Evolutionary conservation across 306 rosid genomes (phyloP).

Genomic region (Pterocarpus macrocarpus): DNA sequence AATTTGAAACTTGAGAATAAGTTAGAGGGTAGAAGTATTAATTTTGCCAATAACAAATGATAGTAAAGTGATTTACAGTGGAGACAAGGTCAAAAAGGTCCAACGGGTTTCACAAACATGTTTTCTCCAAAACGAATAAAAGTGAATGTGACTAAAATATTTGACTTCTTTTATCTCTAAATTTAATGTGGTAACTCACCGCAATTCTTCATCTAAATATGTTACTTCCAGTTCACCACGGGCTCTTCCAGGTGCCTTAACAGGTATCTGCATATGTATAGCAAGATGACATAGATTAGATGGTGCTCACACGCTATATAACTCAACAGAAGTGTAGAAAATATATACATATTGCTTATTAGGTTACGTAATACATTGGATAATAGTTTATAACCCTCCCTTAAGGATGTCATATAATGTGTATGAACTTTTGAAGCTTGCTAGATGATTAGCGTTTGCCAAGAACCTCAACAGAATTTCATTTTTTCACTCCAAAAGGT

Average conservation of each 20-base stretch:
- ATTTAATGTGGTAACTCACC: slow-evolving; percentile 62
- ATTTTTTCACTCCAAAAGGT: slow-evolving; percentile 23
- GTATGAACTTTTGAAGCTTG: slow-evolving; percentile 12
- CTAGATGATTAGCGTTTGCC: slow-evolving; percentile 29
- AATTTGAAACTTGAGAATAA: too few species aligned
- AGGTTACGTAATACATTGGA: background rate
- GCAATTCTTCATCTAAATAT: slow-evolving; percentile 85
- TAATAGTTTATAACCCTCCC: background rate
- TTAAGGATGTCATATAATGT: slow-evolving; percentile 9
- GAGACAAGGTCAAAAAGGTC: slow-evolving; percentile 1
- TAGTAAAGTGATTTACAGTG: background rate
- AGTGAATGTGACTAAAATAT: background rate
- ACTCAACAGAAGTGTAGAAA: too few species aligned
- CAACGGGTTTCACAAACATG: slow-evolving; percentile 18
- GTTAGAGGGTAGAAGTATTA: too few species aligned
- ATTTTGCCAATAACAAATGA: too few species aligned
- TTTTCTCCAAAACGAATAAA: background rate
- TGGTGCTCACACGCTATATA: too few species aligned
- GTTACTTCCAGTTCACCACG: slow-evolving; percentile 92
- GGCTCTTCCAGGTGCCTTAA: slow-evolving; percentile 91
- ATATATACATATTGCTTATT: too few species aligned
- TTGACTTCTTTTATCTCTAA: slow-evolving; percentile 15
- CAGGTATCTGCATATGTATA: slow-evolving; percentile 66
- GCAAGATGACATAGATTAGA: too few species aligned
- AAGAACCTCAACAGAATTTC: slow-evolving; percentile 2